phyloP scores from a whole-genome alignment of 179 eudicot species.

The Pouteria campechiana region DNA sequence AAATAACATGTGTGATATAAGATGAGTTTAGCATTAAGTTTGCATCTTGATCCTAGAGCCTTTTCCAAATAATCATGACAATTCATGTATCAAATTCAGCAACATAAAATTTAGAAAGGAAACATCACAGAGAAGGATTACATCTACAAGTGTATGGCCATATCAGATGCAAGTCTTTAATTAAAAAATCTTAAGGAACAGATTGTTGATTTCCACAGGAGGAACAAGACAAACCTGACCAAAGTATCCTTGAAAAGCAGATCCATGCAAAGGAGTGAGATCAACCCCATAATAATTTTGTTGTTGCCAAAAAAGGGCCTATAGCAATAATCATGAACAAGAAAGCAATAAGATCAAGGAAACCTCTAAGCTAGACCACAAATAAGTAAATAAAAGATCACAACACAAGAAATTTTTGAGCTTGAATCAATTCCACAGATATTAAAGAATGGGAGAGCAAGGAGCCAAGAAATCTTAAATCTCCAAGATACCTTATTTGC shows the following conservation, averaged over 20 bases:
- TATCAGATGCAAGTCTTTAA: too few relatives aligned
- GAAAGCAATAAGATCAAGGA: neutral
- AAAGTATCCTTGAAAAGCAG: constrained; percentile 90
- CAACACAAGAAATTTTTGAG: neutral
- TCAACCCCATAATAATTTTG: constrained; percentile 96
- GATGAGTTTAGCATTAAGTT: too few relatives aligned
- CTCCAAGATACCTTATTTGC: constrained; percentile 98
- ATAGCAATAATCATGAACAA: constrained; percentile 4
- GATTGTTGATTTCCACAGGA: neutral
- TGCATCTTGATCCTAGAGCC: too few relatives aligned
- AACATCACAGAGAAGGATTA: too few relatives aligned
- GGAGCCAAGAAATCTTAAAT: constrained; percentile 1
- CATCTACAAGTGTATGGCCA: too few relatives aligned
- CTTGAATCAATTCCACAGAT: neutral
- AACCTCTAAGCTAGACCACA: too few relatives aligned
- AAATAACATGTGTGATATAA: too few relatives aligned
- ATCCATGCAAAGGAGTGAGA: constrained; percentile 71
- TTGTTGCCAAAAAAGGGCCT: constrained; percentile 99
- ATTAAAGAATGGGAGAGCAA: neutral
- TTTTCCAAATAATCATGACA: too few relatives aligned
- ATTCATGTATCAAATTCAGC: too few relatives aligned
- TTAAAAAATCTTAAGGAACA: too few relatives aligned
- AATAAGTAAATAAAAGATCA: too few relatives aligned
- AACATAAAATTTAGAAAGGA: too few relatives aligned
- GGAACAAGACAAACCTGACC: constrained; percentile 52